These are phyloP conservation scores for Colletotrichum sp. DNA, from an alignment of 2,329 filamentous ascomycete species.

Conservation along the genomic window DNA sequence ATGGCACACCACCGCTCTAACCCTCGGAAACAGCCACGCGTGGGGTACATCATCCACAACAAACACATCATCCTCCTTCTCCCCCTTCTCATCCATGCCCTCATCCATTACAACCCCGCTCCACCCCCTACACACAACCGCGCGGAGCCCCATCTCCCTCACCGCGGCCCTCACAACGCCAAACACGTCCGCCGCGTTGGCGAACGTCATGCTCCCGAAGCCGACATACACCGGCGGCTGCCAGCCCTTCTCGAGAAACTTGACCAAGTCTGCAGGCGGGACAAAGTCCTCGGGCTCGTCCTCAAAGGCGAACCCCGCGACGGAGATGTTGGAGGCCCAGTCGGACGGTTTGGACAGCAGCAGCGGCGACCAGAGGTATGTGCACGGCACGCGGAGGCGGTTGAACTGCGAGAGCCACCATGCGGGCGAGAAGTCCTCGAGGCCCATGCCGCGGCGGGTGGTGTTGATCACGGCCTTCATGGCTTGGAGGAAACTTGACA, in stretches of 20 bases:
- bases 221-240: constrained; percentile 35
- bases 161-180: not conserved
- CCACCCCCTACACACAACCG: constrained; percentile 5
- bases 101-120: not conserved
- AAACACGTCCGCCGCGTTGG: not conserved
- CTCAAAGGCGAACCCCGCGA: constrained; percentile 60
- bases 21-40: constrained; percentile 14
- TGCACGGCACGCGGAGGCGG: constrained; percentile 51
- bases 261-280: constrained; percentile 40
- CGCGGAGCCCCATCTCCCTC: not conserved
- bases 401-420: constrained; percentile 54
- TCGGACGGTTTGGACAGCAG: constrained; percentile 59
- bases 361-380: constrained; percentile 45
- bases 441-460: constrained; percentile 45
- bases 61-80: not conserved
- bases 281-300: constrained; percentile 47
- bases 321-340: constrained; percentile 58
- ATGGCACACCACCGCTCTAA: constrained; percentile 15
- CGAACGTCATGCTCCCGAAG: constrained; percentile 36
- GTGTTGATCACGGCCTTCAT: constrained; percentile 44
- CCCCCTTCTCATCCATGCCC: not conserved
- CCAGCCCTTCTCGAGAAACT: constrained; percentile 31
- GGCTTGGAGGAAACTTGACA: not conserved
- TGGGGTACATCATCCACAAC: constrained; percentile 16
- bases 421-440: constrained; percentile 51